Base-by-base conservation (phyloP, 2,329 filamentous ascomycete genomes). In the Stachybotrys echinatus region DNA sequence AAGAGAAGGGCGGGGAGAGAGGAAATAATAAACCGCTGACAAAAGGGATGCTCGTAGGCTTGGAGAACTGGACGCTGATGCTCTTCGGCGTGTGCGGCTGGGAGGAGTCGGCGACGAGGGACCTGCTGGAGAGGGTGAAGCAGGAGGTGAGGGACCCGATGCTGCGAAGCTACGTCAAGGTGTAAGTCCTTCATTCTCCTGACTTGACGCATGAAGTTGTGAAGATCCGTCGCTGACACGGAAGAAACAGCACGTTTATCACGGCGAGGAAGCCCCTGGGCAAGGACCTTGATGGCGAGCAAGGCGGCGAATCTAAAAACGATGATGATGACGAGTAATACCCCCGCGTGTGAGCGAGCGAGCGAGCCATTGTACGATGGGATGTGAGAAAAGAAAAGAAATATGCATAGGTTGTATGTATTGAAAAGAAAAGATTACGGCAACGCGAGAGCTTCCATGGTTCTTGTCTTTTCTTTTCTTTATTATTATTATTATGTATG, bases 81-180 rank as follows among this genome's bases (percentile, higher is more conserved):
- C 52, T 70, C 45, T 70, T 70, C 45, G 60, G 57, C 6, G 48
- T 54, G 6, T 55, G 57, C 10, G 67, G 67, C 1, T 65, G 65
- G 63, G 50, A 58, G n/a, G 65, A 70, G 47, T 55, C 55, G 17
- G 57, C 59, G 19, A 67, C 61, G 2, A 59, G 64, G 23, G 58
- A 55, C 6, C 51, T 70, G 48, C 45, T 70, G 4, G 58, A 60
- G 17, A 59, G 64, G 23, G 62, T 69, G n/a, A 55, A 53, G 47
- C 44, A 51, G n/a, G 67, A 69, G 50, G 51, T 61, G 12, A 55
- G 59, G n/a, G 57, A 68, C 43, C 62, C 64, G 1, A 42, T 49
- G 45, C 50, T 65, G 1, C 58, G 61, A 34, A 62, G 59, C 42
- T 63, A 57, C 31, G 58, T 57, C 20, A 65, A 65, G 54, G 58